Evolutionary conservation across 2,329 filamentous ascomycete species (phyloP).

Genomic region (Lasiodiplodia hormozganensis): DNA sequence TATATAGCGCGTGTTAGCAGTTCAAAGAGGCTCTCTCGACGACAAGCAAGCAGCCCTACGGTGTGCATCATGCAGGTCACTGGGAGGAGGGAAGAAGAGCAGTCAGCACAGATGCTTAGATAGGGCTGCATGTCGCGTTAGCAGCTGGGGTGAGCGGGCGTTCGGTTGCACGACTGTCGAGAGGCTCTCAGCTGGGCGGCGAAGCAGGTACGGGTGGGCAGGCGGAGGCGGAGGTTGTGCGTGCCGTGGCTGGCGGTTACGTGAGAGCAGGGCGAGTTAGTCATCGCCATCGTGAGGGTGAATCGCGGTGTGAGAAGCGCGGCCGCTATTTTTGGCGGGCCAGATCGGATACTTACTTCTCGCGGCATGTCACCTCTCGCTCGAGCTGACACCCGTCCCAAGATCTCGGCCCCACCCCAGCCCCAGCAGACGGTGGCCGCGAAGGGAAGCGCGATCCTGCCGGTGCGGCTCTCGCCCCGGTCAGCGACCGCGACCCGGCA

Average conservation of each 20-base stretch:
- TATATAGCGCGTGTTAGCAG: slow-evolving; percentile 25
- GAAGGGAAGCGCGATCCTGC: slow-evolving; percentile 13
- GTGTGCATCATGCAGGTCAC: slow-evolving; percentile 27
- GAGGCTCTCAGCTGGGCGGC: slow-evolving; percentile 23
- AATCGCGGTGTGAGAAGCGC: slow-evolving; percentile 17
- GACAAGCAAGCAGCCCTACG: slow-evolving; percentile 26
- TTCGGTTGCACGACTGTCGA: slow-evolving; percentile 24
- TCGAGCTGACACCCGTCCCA: neutral
- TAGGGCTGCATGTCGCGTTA: slow-evolving; percentile 29
- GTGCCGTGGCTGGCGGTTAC: slow-evolving; percentile 23
- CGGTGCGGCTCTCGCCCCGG: neutral
- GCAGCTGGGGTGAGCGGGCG: slow-evolving; percentile 12
- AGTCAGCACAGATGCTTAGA: slow-evolving; percentile 28
- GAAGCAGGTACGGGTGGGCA: slow-evolving; percentile 19
- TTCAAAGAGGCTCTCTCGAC: slow-evolving; percentile 20
- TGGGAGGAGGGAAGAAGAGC: slow-evolving; percentile 11
- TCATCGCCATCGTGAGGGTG: slow-evolving; percentile 9
- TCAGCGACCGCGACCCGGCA: neutral
- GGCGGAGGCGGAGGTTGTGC: slow-evolving; percentile 13
- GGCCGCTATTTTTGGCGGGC: slow-evolving; percentile 20
- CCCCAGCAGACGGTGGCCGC: neutral
- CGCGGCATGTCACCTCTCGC: slow-evolving; percentile 17
- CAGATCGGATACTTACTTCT: neutral
- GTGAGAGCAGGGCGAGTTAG: slow-evolving; percentile 21
- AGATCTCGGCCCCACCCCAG: slow-evolving; percentile 22